Evolutionary conservation across 2,329 filamentous ascomycete genomes (phyloP).

Genomic region (Colletotrichum tanaceti): DNA sequence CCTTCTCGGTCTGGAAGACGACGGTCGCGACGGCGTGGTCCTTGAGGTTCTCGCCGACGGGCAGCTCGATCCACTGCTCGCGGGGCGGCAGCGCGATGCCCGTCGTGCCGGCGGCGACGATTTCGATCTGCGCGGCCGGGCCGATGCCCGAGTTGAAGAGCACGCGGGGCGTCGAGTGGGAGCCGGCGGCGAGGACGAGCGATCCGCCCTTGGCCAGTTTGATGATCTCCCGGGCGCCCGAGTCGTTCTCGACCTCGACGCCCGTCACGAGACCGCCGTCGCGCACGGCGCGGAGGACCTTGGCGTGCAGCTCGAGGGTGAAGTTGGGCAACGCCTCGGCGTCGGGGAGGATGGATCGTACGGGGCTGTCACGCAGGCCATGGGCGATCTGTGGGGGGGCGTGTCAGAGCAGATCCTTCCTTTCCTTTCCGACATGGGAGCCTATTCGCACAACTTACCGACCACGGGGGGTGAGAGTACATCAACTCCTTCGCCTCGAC

Average conservation of each 20-base stretch:
- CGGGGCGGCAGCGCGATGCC: slow-evolving; percentile 41
- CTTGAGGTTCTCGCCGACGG: slow-evolving; percentile 58
- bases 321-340: slow-evolving; percentile 54
- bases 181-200: slow-evolving; percentile 55
- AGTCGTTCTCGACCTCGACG: slow-evolving; percentile 45
- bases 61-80: slow-evolving; percentile 45
- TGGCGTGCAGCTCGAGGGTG: slow-evolving; percentile 39
- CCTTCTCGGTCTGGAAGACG: slow-evolving; percentile 47
- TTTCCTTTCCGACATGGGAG: background rate
- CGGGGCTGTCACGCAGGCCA: slow-evolving; percentile 40
- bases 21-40: slow-evolving; percentile 49
- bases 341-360: slow-evolving; percentile 54
- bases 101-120: slow-evolving; percentile 58
- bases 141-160: slow-evolving; percentile 70
- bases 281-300: slow-evolving; percentile 41
- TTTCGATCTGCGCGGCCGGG: slow-evolving; percentile 57
- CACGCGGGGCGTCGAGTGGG: slow-evolving; percentile 67
- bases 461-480: slow-evolving; percentile 42
- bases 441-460: slow-evolving; percentile 8
- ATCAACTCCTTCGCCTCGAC: slow-evolving; percentile 40
- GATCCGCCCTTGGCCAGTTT: slow-evolving; percentile 39
- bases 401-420: background rate
- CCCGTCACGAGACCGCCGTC: slow-evolving; percentile 50
- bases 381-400: slow-evolving; percentile 30
- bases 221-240: slow-evolving; percentile 39